Evolutionary conservation across 768 basidiomycete genomes (phyloP).

Genomic region (Lyophyllum atratum): DNA sequence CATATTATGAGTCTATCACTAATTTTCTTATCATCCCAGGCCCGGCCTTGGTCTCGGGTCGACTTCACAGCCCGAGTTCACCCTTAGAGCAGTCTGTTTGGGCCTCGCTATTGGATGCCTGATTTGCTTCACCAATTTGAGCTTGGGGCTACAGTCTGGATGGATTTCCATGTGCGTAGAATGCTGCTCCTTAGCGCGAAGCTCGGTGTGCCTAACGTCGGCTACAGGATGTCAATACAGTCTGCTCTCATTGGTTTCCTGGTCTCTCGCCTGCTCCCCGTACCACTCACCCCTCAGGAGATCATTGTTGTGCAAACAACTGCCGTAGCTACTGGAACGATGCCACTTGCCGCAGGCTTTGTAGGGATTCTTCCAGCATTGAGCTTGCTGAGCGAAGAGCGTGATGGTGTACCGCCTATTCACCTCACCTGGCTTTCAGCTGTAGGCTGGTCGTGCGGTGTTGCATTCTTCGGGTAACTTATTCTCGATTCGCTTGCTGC

Average conservation of each 20-base stretch:
- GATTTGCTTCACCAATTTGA: conserved; percentile 91
- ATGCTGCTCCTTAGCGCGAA: background rate
- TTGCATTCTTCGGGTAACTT: conserved; percentile 88
- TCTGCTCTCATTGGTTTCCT: conserved; percentile 92
- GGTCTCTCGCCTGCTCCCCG: conserved; percentile 71
- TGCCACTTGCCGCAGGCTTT: conserved; percentile 85
- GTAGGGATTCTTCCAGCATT: conserved; percentile 95
- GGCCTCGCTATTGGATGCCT: conserved; percentile 86
- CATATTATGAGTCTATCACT: background rate
- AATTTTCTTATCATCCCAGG: background rate
- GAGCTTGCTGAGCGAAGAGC: conserved; percentile 67
- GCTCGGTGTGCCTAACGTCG: background rate
- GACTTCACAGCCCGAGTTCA: conserved; percentile 41
- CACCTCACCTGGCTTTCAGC: conserved; percentile 72
- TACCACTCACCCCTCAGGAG: conserved; percentile 84
- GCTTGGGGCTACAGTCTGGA: conserved; percentile 85
- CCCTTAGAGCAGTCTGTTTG: conserved; percentile 62
- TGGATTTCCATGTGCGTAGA: conserved; percentile 81
- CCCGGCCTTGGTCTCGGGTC: conserved; percentile 6
- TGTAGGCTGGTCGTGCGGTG: conserved; percentile 84
- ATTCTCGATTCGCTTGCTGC: background rate
- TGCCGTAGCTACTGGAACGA: conserved; percentile 90
- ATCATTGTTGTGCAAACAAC: conserved; percentile 94
- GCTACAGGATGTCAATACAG: conserved; percentile 88
- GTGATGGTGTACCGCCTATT: conserved; percentile 79